Base-by-base conservation (phyloP, 768 basidiomycete species). In the Grammothele lineata region DNA sequence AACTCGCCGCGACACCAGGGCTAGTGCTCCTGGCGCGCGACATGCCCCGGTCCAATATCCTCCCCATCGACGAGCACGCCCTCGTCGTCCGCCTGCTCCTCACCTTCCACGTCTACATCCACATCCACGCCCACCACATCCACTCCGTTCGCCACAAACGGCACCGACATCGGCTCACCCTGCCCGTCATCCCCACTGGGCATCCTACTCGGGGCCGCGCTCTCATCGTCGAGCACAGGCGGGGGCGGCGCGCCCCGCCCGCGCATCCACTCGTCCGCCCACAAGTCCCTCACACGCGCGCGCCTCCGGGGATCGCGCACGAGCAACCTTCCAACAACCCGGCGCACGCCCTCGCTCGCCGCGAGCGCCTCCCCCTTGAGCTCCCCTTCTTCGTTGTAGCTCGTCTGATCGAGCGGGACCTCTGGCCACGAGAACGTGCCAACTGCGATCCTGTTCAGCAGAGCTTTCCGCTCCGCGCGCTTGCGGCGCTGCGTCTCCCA, bases 401-500 rank as follows among this genome's bases (percentile, higher is more conserved):
- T n/a, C 27, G 27, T 19, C 9, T 26, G 21, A 45, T 45, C 11
- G 35, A 18, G 23, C 15, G 22, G 18, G 11, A 38, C 41, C 30
- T 62, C 53, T 2, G 87, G 86, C 88, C 87, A 95, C 43, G 70
- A 59, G 65, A 82, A 93, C 60, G 89, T 84, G 36, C 83, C 86
- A 59, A 80, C 77, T 12, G 90, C 91, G 57, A 94, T 92, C 42
- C 78, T 73, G 71, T 91, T 79, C 54, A 93, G 68, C 73, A 85
- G 82, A 42, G 69, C 70, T 51, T 79, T 63, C 53, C 69, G 60
- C 40, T 57, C 60, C 8, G 52, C 77, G 66, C 61, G 73, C 69
- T 38, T 47, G 9, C 66, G 60, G 45, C 66, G 40, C 24, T 61
- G 52, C 38, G 58, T 44, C 25, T 55, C 37, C 53, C 60, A 47